A percentile compares a stretch with the other conserved stretches of the same genome.
Conservation (phyloP, 768 basidiomycete species). For the Melanogaster broomeanus region DNA sequence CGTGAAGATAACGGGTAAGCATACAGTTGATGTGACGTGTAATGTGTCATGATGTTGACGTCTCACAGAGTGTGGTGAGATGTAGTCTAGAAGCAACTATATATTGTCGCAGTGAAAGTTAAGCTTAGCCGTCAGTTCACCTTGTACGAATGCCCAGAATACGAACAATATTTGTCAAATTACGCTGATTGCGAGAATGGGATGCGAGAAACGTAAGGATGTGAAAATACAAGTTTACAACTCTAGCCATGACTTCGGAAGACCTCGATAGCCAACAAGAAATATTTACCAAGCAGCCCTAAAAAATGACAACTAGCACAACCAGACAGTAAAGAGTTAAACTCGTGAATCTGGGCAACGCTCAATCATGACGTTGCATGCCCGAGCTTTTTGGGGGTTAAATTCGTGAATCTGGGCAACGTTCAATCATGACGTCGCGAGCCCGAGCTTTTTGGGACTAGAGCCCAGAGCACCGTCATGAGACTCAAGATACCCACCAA, state of each 20-base stretch:
- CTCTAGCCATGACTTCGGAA: background rate
- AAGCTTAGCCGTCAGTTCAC: background rate
- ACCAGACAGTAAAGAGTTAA: too few species aligned
- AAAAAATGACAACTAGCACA: too few species aligned
- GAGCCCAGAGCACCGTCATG: constrained; percentile 41
- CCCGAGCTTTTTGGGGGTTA: constrained; percentile 28
- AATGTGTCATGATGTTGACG: background rate
- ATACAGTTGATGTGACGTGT: background rate
- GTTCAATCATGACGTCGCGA: constrained; percentile 4
- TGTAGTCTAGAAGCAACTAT: constrained; percentile 37
- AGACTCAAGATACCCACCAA: constrained; percentile 39
- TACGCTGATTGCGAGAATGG: too few species aligned
- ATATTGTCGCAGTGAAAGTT: background rate
- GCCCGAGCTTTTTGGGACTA: constrained; percentile 32
- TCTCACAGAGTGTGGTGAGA: constrained; percentile 56
- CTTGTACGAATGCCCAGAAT: background rate
- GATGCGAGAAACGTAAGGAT: too few species aligned
- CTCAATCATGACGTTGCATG: constrained; percentile 5
- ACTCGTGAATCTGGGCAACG: background rate
- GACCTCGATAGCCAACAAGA: background rate
- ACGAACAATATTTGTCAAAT: too few species aligned
- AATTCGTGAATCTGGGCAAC: background rate
- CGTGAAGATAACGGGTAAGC: constrained; percentile 83
- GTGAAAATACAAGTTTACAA: too few species aligned
- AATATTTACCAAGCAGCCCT: background rate